phyloP scores from a whole-genome alignment of 2,329 filamentous ascomycete species.

The Fusarium dimerum region DNA sequence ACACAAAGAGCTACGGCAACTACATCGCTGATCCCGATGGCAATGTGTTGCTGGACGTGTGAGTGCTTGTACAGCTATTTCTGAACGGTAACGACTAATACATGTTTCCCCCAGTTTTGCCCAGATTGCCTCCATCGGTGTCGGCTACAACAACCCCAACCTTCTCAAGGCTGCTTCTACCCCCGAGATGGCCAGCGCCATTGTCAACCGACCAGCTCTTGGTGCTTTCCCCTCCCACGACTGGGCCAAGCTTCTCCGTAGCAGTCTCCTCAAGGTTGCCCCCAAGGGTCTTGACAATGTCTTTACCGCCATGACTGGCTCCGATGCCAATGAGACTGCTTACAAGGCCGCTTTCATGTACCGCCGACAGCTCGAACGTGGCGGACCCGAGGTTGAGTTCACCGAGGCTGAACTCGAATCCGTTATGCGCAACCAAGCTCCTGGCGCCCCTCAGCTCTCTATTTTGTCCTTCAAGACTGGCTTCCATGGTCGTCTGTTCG shows the following conservation, averaged over 20 bases:
- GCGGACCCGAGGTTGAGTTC: constrained; percentile 76
- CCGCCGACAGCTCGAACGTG: constrained; percentile 78
- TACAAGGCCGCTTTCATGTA: constrained; percentile 98
- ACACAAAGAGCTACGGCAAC: constrained; percentile 74
- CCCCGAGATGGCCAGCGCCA: constrained; percentile 74
- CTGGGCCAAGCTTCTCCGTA: constrained; percentile 78
- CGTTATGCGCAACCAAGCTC: constrained; percentile 77
- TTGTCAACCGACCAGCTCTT: constrained; percentile 87
- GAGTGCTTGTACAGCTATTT: constrained; percentile 32
- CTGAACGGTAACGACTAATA: constrained; percentile 1
- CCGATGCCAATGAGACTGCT: constrained; percentile 90
- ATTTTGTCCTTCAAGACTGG: constrained; percentile 87
- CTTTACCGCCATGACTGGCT: constrained; percentile 86
- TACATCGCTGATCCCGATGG: constrained; percentile 76
- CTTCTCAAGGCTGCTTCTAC: constrained; percentile 70
- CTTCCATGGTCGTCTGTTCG: constrained; percentile 91
- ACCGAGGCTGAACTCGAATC: constrained; percentile 72
- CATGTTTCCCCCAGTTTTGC: constrained; percentile 63
- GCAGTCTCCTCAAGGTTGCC: constrained; percentile 78
- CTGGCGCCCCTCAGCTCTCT: constrained; percentile 74
- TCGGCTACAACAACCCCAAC: constrained; percentile 88
- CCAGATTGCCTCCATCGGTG: constrained; percentile 89
- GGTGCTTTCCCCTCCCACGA: constrained; percentile 88
- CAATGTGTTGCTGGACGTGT: constrained; percentile 73
- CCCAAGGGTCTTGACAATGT: constrained; percentile 85